phyloP scores from a whole-genome alignment of 176 grass and related monocot genomes.

The Eleusine indica region DNA sequence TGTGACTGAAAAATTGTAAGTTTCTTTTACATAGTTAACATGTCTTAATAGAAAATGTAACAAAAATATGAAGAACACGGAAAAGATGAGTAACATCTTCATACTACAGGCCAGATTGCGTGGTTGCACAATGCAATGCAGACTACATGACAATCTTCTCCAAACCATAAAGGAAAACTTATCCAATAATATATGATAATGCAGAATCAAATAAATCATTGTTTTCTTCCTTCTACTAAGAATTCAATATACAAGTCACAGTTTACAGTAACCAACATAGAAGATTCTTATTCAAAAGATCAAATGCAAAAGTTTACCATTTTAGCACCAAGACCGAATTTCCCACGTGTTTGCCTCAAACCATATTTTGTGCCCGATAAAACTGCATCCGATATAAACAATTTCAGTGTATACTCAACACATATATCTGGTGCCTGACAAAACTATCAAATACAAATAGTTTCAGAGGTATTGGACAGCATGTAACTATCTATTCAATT shows the following conservation, averaged over 20 bases:
- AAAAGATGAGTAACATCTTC: constrained; percentile 25
- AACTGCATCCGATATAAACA: constrained; percentile 52
- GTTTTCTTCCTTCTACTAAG: background rate
- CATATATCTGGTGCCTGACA: constrained; percentile 94
- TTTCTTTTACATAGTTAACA: constrained; percentile 2
- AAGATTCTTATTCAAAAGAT: constrained; percentile 1
- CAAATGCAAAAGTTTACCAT: constrained; percentile 61
- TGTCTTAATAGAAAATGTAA: constrained; percentile 9
- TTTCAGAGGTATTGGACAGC: constrained; percentile 28
- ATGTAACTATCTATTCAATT: background rate
- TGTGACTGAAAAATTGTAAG: background rate
- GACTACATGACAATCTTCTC: constrained; percentile 15
- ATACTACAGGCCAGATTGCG: constrained; percentile 19
- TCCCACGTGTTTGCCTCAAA: constrained; percentile 96
- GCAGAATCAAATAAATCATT: background rate
- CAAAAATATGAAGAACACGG: background rate
- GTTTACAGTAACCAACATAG: background rate
- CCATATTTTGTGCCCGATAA: constrained; percentile 99
- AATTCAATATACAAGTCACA: constrained; percentile 1
- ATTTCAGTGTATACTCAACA: constrained; percentile 41
- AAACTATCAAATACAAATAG: constrained; percentile 55
- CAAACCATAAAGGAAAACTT: constrained; percentile 17
- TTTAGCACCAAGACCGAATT: constrained; percentile 98
- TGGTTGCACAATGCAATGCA: constrained; percentile 25
- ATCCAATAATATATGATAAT: constrained; percentile 4